Evolutionary conservation across 768 basidiomycete species (phyloP), one percentile per base, ranked within the genome.

Genomic region (Amanita inopinata): DNA sequence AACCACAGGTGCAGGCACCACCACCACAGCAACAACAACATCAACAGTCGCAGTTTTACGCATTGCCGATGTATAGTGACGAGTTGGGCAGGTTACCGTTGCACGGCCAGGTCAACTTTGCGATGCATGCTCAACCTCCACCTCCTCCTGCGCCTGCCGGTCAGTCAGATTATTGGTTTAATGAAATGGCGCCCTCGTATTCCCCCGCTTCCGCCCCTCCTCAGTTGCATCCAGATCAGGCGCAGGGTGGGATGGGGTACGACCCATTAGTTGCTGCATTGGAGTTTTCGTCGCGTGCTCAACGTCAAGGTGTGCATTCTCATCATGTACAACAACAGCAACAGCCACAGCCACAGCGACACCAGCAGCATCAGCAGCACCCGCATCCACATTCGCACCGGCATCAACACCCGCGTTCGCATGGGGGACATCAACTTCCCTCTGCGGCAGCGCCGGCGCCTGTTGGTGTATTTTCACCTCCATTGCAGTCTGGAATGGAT

Each of bases 61-160:
- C n/a, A n/a, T 59, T 81, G 3, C 80, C 80, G 0, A 58, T 78
- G n/a, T 76, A 80, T 52, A 78, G 71, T 54, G 65, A 74, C 34
- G 79, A 81, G 31, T 60, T 81, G 2, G 78, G 73, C 0, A 58
- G 71, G 3, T 50, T 80, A 0, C 80, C 80, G 1, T 41, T 66
- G 5, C 62, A 65, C 44, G 58, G 60, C 0, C 59, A 62, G 15
- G 52, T 59, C 12, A 49, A 58, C 12, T 61, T 61, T 24, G 44
- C 51, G 5, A 8, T 43, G 12, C 14, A 31, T 15, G 36, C 40
- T 10, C 49, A 48, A 28, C 31, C 38, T 2, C 19, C 47, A 11
- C 14, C 38, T 33, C 30, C 40, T 17, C n/a, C 33, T 12, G 14
- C n/a, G n/a, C n/a, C n/a, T n/a, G n/a, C n/a, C n/a, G n/a, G n/a